Evolutionary conservation across 768 basidiomycete species (phyloP), one percentile per base, ranked within the genome.

Genomic region (Hemileccinum impolitum): DNA sequence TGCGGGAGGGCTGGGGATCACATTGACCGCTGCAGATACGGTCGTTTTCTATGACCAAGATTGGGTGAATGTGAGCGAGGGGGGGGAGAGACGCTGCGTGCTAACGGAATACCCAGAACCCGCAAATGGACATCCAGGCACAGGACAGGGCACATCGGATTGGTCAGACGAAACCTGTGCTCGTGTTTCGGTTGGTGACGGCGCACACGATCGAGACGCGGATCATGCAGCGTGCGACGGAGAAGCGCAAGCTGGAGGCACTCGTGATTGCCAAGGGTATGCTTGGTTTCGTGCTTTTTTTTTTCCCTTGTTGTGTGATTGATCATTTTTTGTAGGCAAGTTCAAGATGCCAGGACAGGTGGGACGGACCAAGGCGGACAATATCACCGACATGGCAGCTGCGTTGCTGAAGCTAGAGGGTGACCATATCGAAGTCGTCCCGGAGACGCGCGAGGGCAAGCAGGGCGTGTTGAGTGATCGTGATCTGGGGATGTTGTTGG

Each of bases 141-240:
- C 90, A 94, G 64, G 95, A 96, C 58, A 79, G 95, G 31, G 94
- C 94, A 0, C 95, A 99, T 67, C 82, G 96, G 11, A 97, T 99
- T 41, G 95, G 95, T 2, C 95, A 97, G 70, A 96, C 82, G 25
- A 84, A 75, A 55, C 92, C 93, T 1, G 93, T 96, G 45, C 75
- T 96, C 38, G 84, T 96, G 49, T 95, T 91, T 72, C 78, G 95
- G 34, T 75, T 97, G 4, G 82, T 95, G 32, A 87, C 84, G 18
- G 85, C 81, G 6, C 87, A 94, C 66, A 96, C 93, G 3, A 77
- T 99, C 57, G 95, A 99, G 72, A 87, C 85, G 35, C 87, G 85
- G 66, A 93, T 97, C 59, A 84, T 98, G 77, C 80, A 91, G 60
- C 78, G 83, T n/a, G 90, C 90, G 6, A 77, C 77, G 8, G 88